Base-by-base conservation (phyloP, 495 filamentous ascomycete species). In the Aspergillus avenaceus region DNA sequence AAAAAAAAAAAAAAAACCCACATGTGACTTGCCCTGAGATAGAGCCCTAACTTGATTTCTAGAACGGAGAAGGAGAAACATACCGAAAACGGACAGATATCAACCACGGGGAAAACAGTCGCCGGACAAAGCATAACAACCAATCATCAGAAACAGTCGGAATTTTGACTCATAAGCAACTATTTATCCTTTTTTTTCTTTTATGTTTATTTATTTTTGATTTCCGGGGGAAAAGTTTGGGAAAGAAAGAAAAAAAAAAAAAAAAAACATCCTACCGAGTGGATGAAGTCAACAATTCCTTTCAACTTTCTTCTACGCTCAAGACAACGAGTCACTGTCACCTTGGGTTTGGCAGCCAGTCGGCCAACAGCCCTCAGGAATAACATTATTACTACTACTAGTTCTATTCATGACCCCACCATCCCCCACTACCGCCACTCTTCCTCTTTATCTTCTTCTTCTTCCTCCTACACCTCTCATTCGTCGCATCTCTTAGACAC, bases 391-490 rank as follows among this genome's bases (percentile, higher is more conserved):
- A 24, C 8, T 41, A 19, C 37, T 41, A 21, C 21, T 27, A 43
- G 42, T 59, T n/a, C n/a, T n/a, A 54, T 50, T 59, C 51, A 61
- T 50, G 59, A 56, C 65, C 63, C 67, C 67, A 71, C 63, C 59
- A 70, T 59, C 67, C 64, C 65, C 65, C 63, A 68, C 67, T 58
- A 69, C 62, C 61, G 62, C 62, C 54, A 24, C 45, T 29, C 54
- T 55, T 62, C 59, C 49, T 46, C 41, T 21, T 60, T 56, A 50
- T 58, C 59, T 57, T 59, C 58, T 43, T 62, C 66, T 47, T 59
- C 34, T 28, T 64, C 58, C 49, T 61, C 64, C 58, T 64, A 59
- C 46, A 60, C 60, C 50, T 57, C 50, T 45, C 42, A 37, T 59
- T 52, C 36, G 47, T 50, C 53, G 53, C 28, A 34, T 29, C 11